Percentiles rank a stretch among this genome's conserved stretches.
Evolutionary conservation across 805 yeast genomes (phyloP).

Genomic region (Candida vartiovaarae): DNA sequence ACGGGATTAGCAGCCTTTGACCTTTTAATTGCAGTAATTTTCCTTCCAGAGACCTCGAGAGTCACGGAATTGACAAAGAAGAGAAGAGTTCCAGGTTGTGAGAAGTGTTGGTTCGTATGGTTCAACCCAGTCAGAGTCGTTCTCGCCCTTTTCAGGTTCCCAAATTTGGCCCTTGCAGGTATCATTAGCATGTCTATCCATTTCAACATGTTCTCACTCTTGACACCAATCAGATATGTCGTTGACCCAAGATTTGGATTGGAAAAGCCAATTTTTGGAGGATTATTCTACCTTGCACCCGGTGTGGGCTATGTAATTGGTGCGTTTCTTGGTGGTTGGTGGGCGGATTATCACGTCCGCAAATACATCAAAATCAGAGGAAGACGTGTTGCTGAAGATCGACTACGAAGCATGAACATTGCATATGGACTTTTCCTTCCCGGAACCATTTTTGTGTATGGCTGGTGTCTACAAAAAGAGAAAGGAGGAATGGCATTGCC

Average conservation of each 20-base stretch:
- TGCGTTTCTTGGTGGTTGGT: constrained; percentile 43
- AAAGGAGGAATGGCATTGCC: constrained; percentile 53
- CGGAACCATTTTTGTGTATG: constrained; percentile 39
- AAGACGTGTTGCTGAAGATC: constrained; percentile 44
- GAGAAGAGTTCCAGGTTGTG: constrained; percentile 23
- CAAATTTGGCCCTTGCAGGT: constrained; percentile 38
- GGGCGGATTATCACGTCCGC: constrained; percentile 42
- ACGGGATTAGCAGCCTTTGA: constrained; percentile 36
- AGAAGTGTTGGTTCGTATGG: constrained; percentile 32
- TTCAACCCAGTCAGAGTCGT: constrained; percentile 41
- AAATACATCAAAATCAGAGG: constrained; percentile 34
- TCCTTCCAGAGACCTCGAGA: constrained; percentile 39
- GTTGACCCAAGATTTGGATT: constrained; percentile 49
- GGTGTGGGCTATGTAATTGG: constrained; percentile 49
- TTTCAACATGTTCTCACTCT: constrained; percentile 43
- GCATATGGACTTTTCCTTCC: constrained; percentile 38
- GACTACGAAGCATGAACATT: constrained; percentile 34
- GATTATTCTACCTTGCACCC: constrained; percentile 50
- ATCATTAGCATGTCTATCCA: constrained; percentile 33
- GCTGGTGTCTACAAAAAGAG: constrained; percentile 21
- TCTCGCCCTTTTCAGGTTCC: constrained; percentile 34
- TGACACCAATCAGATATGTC: constrained; percentile 50
- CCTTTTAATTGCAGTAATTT: constrained; percentile 29
- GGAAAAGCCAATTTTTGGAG: constrained; percentile 40
- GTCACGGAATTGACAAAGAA: constrained; percentile 8